Evolutionary conservation across 495 filamentous ascomycete species (phyloP).

Genomic region (Cenococcum geophilum): DNA sequence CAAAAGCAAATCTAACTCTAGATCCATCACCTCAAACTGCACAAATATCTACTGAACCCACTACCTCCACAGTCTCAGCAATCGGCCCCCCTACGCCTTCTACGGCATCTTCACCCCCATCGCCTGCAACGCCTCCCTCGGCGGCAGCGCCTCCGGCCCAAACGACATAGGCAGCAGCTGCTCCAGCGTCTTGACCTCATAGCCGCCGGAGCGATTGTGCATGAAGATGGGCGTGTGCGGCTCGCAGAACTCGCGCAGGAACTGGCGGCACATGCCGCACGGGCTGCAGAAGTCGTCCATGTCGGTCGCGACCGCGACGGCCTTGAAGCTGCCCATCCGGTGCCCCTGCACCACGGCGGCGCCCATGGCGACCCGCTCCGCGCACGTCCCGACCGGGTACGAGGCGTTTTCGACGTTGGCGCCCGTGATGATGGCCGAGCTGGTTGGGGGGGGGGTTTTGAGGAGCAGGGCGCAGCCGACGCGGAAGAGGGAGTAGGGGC

Average conservation of each 20-base stretch:
- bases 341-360: constrained; percentile 59
- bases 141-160: constrained; percentile 28
- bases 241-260: constrained; percentile 42
- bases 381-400: constrained; percentile 89
- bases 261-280: constrained; percentile 52
- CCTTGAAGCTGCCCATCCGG: constrained; percentile 63
- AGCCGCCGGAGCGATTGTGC: constrained; percentile 71
- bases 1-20: background rate
- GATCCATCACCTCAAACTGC: background rate
- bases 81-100: background rate
- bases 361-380: constrained; percentile 80
- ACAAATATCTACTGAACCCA: background rate
- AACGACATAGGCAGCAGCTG: constrained; percentile 40
- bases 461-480: constrained; percentile 80
- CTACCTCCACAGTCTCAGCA: no score
- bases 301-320: constrained; percentile 82
- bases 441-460: constrained; percentile 44
- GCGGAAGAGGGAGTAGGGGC: constrained; percentile 87
- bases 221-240: constrained; percentile 73
- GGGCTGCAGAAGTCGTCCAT: constrained; percentile 46
- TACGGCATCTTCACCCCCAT: constrained; percentile 9
- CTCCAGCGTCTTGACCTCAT: constrained; percentile 63
- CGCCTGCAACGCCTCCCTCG: constrained; percentile 19
- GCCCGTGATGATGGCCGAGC: constrained; percentile 44
- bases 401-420: constrained; percentile 93